Evolutionary conservation across 805 yeast species (phyloP), one percentile per base, ranked within the genome.

Genomic region (Yarrowia deformans): DNA sequence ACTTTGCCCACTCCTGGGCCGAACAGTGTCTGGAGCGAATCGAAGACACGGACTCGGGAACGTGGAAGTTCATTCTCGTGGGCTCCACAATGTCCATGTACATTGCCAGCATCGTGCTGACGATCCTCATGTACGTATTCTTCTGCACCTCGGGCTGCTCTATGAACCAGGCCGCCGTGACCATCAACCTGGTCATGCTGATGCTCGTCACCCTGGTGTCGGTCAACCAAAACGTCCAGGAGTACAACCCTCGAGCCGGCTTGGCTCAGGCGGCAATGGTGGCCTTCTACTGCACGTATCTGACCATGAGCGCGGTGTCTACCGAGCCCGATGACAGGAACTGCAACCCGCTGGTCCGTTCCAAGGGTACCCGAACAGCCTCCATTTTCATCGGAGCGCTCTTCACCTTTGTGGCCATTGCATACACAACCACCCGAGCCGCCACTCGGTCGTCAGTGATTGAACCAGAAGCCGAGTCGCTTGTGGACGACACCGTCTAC

Each of bases 1-100:
- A 95, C 78, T 95, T 92, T 83, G 98, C 99, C 4, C 98, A 95
- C 79, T 94, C 94, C 73, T 95, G 98, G 97, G 98, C 98, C 0
- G 99, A 95, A 75, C 90, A 90, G 8, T 95, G 99, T 78, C 84
- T 95, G 68, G 93, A 89, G 72, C 90, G 92, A 74, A 91, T 95
- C 50, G 98, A 95, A 76, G 87, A 88, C 74, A 94, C 90, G 70
- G 87, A 86, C 69, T 75, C 79, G 14, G 73, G 78, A 4, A 83
- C 90, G 73, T 95, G 98, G 98, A 87, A 91, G 74, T 82, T 86
- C 52, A 79, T 94, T 10, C 82, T 95, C 54, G 86, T 95, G 37
- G 91, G 97, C 4, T 97, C 98, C 0, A 95, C 99, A 0, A 80
- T 89, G 56, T 77, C 86, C 23, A 93, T 95, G 98, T 95, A 93